A percentile compares a stretch with the other conserved stretches of the same genome.
Conservation (phyloP, 345 rosid genomes). For the Rhodamnia rubescens region DNA sequence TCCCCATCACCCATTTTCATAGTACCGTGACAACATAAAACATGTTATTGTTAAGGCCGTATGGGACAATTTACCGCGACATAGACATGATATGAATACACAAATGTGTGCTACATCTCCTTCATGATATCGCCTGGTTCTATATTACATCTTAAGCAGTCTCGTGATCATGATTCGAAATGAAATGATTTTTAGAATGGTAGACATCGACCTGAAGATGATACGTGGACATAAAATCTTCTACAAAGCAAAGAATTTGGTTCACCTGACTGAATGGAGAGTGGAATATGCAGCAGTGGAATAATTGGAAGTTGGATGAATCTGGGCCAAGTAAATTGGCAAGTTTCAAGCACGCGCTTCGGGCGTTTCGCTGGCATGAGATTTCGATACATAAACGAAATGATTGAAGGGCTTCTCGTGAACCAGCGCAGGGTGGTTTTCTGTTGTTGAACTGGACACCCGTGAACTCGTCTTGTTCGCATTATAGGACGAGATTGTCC, state of each 20-base stretch:
- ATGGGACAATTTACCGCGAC: background rate
- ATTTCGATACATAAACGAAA: background rate
- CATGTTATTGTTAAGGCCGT: background rate
- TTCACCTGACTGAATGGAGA: background rate
- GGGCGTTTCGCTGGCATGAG: background rate
- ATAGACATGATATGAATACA: rapidly evolving
- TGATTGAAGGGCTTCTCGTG: background rate
- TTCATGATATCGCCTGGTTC: background rate
- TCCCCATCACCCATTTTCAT: background rate
- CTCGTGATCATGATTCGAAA: background rate
- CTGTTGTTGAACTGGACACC: background rate
- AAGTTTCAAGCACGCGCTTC: background rate
- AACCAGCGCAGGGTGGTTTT: background rate
- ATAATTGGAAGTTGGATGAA: background rate
- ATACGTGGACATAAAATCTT: background rate
- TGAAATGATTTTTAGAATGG: background rate
- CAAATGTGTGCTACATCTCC: background rate
- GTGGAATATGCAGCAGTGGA: background rate
- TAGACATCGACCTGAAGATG: background rate
- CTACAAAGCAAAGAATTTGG: background rate
- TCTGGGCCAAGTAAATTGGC: background rate
- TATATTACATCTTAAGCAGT: background rate
- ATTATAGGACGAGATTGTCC: background rate
- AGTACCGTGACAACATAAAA: rapidly evolving
- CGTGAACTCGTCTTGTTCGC: background rate